These are phyloP conservation scores for Pseudocercospora pini-densiflorae DNA, from an alignment of 2,329 filamentous ascomycete genomes.

Conservation along the genomic window DNA sequence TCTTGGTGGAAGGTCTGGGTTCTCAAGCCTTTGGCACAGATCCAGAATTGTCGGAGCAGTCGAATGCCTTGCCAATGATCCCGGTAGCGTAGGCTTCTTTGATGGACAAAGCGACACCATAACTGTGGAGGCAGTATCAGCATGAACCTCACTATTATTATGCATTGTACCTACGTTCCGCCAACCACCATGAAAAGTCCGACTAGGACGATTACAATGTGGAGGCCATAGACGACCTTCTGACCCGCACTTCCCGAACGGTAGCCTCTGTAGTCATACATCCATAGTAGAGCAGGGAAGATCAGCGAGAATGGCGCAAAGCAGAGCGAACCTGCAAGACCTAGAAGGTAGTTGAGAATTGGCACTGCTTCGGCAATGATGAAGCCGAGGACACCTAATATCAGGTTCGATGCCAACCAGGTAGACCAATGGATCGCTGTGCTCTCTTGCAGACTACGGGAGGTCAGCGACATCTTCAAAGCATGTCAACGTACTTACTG, in stretches of 20 bases:
- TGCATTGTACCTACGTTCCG: slow-evolving; percentile 40
- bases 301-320: slow-evolving; percentile 56
- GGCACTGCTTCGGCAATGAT: slow-evolving; percentile 59
- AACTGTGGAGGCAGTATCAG: slow-evolving; percentile 37
- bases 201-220: slow-evolving; percentile 48
- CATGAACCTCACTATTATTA: no score
- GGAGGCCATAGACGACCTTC: slow-evolving; percentile 44
- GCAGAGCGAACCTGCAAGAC: slow-evolving; percentile 52
- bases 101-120: slow-evolving; percentile 54
- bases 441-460: slow-evolving; percentile 48
- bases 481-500: slow-evolving; percentile 41
- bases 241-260: slow-evolving; percentile 42
- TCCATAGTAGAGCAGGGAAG: slow-evolving; percentile 55
- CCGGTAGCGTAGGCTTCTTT: slow-evolving; percentile 55
- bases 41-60: slow-evolving; percentile 17
- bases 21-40: slow-evolving; percentile 1
- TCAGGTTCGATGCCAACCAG: slow-evolving; percentile 53
- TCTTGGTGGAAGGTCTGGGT: no score
- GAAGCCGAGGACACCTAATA: slow-evolving; percentile 50
- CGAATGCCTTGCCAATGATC: slow-evolving; percentile 16
- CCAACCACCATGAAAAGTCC: slow-evolving; percentile 53
- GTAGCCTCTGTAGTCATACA: slow-evolving; percentile 52
- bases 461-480: no score
- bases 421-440: slow-evolving; percentile 55
- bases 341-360: slow-evolving; percentile 58